Percentiles rank a stretch among this genome's conserved stretches.
These are phyloP conservation scores for Dactylellina sp. DNA, from an alignment of 2,329 filamentous ascomycete genomes.

Conservation along the genomic window DNA sequence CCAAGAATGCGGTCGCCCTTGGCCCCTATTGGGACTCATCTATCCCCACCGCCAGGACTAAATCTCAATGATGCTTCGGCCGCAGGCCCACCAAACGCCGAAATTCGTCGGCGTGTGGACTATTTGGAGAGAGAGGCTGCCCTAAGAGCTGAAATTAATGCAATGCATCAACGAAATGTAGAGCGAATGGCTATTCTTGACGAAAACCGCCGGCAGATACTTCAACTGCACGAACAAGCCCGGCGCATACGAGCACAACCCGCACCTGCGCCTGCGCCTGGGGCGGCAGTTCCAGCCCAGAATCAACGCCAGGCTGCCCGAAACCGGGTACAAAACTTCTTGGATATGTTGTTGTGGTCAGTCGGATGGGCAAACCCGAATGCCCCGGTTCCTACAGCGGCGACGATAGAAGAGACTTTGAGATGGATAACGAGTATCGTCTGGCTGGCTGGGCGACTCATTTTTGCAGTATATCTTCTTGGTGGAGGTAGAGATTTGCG, in stretches of 20 bases:
- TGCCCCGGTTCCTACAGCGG: conserved; percentile 1
- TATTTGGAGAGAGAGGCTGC: not conserved
- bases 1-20: conserved; percentile 32
- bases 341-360: conserved; percentile 11
- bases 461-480: conserved; percentile 58
- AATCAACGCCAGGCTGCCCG: too few relatives aligned
- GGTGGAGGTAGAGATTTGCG: conserved; percentile 58
- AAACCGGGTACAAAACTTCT: too few relatives aligned
- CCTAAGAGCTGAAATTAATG: not conserved
- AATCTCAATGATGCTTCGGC: conserved; percentile 17
- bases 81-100: not conserved
- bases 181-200: conserved; percentile 4
- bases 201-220: not conserved
- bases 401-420: conserved; percentile 14
- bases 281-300: too few relatives aligned
- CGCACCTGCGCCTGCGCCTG: not conserved
- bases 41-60: conserved; percentile 36
- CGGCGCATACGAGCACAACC: too few relatives aligned
- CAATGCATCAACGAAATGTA: not conserved
- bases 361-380: conserved; percentile 6
- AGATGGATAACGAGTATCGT: conserved; percentile 50
- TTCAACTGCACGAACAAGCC: not conserved
- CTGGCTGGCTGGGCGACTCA: conserved; percentile 58
- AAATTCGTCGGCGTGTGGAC: not conserved
- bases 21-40: conserved; percentile 26